Evolutionary conservation across 768 basidiomycete genomes (phyloP).

Genomic region (Clavulina sp.): DNA sequence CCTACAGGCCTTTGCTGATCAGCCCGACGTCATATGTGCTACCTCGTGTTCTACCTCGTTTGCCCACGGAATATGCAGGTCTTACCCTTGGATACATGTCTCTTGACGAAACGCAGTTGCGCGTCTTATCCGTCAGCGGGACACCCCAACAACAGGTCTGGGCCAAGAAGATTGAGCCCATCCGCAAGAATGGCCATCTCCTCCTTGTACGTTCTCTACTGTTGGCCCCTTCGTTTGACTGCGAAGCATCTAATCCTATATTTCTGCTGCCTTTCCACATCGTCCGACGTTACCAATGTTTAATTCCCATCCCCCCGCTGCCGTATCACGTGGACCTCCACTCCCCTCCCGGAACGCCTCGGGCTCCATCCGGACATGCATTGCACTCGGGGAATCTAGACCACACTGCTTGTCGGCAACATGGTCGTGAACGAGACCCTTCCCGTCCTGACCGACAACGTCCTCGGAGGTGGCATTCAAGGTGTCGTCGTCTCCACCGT

Average conservation of each 20-base stretch:
- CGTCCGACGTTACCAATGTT: not conserved
- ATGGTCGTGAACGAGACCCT: constrained; percentile 87
- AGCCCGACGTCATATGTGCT: not conserved
- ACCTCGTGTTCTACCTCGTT: not conserved
- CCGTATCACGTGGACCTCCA: not conserved
- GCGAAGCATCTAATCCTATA: not conserved
- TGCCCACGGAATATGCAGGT: constrained; percentile 22
- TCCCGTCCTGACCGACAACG: constrained; percentile 63
- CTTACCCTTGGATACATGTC: constrained; percentile 86
- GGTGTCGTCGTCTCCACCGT: constrained; percentile 71
- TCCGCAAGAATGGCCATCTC: constrained; percentile 68
- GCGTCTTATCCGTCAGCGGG: constrained; percentile 71
- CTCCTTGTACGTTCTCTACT: constrained; percentile 33
- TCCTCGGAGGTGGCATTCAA: constrained; percentile 61
- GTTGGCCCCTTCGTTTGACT: not conserved
- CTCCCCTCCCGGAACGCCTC: not conserved
- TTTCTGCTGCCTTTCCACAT: not conserved
- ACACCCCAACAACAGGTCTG: constrained; percentile 62
- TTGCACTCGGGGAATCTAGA: not conserved
- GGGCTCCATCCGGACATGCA: too few species aligned
- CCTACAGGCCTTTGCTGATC: not conserved
- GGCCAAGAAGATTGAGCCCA: constrained; percentile 72
- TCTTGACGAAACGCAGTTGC: constrained; percentile 80
- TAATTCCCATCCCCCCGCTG: not conserved
- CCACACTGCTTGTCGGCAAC: constrained; percentile 63